Conservation (phyloP, 2,329 filamentous ascomycete species). For the Aspergillus melleus region DNA sequence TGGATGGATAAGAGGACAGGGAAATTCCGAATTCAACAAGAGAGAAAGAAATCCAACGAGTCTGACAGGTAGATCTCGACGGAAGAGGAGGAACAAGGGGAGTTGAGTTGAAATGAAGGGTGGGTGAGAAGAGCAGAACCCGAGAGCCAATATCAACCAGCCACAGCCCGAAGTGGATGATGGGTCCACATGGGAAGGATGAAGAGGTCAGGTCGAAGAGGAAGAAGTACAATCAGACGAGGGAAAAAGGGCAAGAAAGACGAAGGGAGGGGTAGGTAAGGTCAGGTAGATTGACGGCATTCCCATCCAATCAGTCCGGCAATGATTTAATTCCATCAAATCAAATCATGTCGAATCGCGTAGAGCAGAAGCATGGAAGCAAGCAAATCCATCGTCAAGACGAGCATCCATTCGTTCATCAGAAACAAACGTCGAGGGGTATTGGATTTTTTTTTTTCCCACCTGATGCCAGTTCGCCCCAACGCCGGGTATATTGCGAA, state of each 20-base stretch:
- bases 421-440: background rate
- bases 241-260: background rate
- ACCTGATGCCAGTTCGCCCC: background rate
- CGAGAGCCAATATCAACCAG: slow-evolving; percentile 13
- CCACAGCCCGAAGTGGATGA: slow-evolving; percentile 6
- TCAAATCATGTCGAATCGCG: background rate
- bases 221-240: slow-evolving; percentile 1
- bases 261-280: background rate
- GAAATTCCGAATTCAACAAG: background rate
- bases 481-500: background rate
- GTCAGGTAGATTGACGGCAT: background rate
- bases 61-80: background rate
- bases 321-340: background rate
- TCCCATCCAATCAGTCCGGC: background rate
- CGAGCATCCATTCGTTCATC: background rate
- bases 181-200: slow-evolving; percentile 10
- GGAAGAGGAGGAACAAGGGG: slow-evolving; percentile 3
- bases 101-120: background rate
- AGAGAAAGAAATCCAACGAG: background rate
- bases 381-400: background rate
- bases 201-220: background rate
- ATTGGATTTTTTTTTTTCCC: background rate
- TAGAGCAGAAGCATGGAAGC: background rate
- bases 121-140: slow-evolving; percentile 1
- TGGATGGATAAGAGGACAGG: background rate